A percentile compares a stretch with the other conserved stretches of the same genome.
These are phyloP conservation scores for Starmerella bombicola DNA, from an alignment of 805 yeast species.

Conservation along the genomic window DNA sequence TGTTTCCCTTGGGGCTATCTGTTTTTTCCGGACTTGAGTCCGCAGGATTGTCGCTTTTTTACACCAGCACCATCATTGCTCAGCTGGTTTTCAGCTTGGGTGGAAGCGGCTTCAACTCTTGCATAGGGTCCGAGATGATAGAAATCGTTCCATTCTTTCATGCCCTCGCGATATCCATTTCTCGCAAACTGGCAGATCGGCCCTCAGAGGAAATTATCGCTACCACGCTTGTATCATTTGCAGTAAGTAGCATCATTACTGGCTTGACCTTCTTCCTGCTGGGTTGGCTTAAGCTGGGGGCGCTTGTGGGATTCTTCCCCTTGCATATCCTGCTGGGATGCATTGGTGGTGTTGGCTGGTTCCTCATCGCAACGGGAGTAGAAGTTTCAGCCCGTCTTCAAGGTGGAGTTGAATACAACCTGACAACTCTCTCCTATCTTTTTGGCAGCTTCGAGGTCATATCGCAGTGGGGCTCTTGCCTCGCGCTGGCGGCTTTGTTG, in stretches of 20 bases:
- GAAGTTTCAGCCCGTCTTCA: conserved; percentile 80
- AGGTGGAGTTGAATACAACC: conserved; percentile 55
- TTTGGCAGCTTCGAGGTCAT: conserved; percentile 39
- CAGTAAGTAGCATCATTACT: conserved; percentile 70
- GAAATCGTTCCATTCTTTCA: conserved; percentile 98
- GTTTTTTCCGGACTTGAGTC: conserved; percentile 70
- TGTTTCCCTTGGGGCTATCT: conserved; percentile 81
- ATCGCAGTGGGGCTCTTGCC: conserved; percentile 60
- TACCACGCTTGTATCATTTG: conserved; percentile 78
- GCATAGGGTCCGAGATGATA: conserved; percentile 97
- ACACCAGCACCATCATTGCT: conserved; percentile 78
- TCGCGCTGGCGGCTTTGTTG: conserved; percentile 47
- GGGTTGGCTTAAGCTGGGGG: conserved; percentile 72
- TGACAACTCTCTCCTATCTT: conserved; percentile 33
- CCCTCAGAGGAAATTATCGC: conserved; percentile 45
- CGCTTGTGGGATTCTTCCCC: conserved; percentile 88
- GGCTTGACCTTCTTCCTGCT: conserved; percentile 66
- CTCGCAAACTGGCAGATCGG: conserved; percentile 41
- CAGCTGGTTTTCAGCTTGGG: conserved; percentile 84
- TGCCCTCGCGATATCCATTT: conserved; percentile 72
- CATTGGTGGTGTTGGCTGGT: conserved; percentile 97
- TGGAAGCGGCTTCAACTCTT: conserved; percentile 76
- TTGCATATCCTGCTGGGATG: conserved; percentile 93
- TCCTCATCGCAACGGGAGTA: conserved; percentile 75
- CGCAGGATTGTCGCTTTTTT: conserved; percentile 86